Evolutionary conservation across 352 stramenopile genomes (phyloP).

Genomic region (Lagenidium sp.): DNA sequence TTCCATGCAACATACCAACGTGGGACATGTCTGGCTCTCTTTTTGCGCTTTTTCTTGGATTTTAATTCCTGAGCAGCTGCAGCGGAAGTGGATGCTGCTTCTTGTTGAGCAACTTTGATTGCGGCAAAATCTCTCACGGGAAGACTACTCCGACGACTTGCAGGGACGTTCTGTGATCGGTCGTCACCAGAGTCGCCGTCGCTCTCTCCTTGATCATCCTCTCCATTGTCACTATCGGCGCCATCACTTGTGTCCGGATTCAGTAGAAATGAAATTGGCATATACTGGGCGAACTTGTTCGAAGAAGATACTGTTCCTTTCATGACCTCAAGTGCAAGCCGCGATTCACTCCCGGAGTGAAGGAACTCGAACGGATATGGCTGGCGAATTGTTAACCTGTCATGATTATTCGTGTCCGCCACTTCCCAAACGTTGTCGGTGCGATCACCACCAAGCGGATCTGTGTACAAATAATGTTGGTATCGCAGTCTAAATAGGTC

Average conservation of each 20-base stretch:
- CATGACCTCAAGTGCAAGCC: constrained; percentile 56
- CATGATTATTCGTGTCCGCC: constrained; percentile 19
- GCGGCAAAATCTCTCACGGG: constrained; percentile 9
- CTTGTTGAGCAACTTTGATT: constrained; percentile 10
- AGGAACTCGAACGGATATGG: constrained; percentile 63
- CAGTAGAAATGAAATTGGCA: constrained; percentile 71
- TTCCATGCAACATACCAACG: constrained; percentile 84
- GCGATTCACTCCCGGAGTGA: constrained; percentile 49
- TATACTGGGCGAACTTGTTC: constrained; percentile 69
- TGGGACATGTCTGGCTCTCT: constrained; percentile 52
- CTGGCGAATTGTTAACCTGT: constrained; percentile 21
- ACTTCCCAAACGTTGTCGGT: constrained; percentile 36
- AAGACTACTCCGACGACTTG: constrained; percentile 11
- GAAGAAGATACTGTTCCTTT: constrained; percentile 73
- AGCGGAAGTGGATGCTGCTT: constrained; percentile 8
- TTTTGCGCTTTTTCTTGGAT: constrained; percentile 64
- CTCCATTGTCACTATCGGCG: constrained; percentile 49
- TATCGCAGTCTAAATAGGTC: constrained; percentile 78
- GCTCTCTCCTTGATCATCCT: constrained; percentile 46
- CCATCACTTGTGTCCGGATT: constrained; percentile 63
- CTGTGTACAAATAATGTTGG: constrained; percentile 73
- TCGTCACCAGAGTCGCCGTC: constrained; percentile 73
- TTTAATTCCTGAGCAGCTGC: constrained; percentile 18
- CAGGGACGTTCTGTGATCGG: not conserved
- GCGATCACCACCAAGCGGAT: constrained; percentile 56